Evolutionary conservation across 2,329 filamentous ascomycete species (phyloP).

Genomic region (Dendrostoma leiphaemia): DNA sequence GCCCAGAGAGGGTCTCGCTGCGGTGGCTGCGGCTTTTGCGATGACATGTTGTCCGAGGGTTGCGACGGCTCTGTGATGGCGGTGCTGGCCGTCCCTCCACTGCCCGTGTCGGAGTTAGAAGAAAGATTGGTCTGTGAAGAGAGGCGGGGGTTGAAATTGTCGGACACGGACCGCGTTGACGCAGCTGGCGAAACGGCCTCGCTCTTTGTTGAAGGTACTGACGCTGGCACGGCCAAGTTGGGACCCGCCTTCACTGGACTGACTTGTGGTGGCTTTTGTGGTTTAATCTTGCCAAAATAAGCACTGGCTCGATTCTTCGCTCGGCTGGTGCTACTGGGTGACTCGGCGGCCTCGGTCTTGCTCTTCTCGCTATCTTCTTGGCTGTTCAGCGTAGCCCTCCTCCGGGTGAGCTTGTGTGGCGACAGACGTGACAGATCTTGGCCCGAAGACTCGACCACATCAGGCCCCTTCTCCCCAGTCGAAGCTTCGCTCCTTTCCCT

Average conservation of each 20-base stretch:
- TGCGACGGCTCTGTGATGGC: conserved; percentile 18
- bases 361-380: conserved; percentile 26
- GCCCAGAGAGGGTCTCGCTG: conserved; percentile 54
- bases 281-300: conserved; percentile 53
- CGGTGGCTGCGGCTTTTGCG: conserved; percentile 8
- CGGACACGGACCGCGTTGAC: conserved; percentile 4
- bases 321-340: conserved; percentile 35
- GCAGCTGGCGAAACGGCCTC: conserved; percentile 16
- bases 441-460: not conserved
- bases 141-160: conserved; percentile 26
- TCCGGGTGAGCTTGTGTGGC: conserved; percentile 28
- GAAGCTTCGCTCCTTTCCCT: conserved; percentile 21
- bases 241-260: conserved; percentile 29
- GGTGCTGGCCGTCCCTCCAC: conserved; percentile 14
- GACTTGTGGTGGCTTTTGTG: conserved; percentile 36
- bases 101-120: conserved; percentile 17
- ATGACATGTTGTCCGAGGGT: conserved; percentile 13
- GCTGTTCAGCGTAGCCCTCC: conserved; percentile 28
- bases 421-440: conserved; percentile 28
- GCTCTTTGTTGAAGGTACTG: conserved; percentile 14
- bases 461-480: conserved; percentile 3
- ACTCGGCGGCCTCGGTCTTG: conserved; percentile 33
- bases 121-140: conserved; percentile 39
- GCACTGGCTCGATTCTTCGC: conserved; percentile 42
- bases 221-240: conserved; percentile 18